Percentiles rank a stretch among this genome's conserved stretches.
Conservation (phyloP, 139 green algal genomes). For the Chlorella sp. region DNA sequence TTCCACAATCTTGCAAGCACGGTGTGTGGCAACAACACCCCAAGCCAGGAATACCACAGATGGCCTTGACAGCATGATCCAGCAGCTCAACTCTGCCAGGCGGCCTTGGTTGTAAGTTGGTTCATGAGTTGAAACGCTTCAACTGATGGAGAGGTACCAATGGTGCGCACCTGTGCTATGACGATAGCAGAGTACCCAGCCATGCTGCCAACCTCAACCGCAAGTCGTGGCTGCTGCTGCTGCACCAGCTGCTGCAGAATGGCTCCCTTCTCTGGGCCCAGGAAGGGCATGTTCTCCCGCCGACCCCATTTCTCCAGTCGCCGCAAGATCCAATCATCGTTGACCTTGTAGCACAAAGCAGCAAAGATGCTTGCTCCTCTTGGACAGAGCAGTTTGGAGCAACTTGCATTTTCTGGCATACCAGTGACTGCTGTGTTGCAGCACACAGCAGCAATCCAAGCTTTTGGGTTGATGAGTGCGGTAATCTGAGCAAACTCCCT, state of each 20-base stretch:
- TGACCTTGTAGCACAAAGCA: conserved; percentile 33
- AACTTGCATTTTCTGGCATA: background rate
- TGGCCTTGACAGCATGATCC: no score
- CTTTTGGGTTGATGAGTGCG: background rate
- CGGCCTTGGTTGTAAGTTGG: no score
- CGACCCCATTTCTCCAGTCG: conserved; percentile 54
- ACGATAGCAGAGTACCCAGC: no score
- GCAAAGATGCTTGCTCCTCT: background rate
- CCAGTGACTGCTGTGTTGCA: background rate
- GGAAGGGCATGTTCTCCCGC: conserved; percentile 53
- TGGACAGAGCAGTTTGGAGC: background rate
- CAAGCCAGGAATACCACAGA: no score
- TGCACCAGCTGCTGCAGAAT: conserved; percentile 46
- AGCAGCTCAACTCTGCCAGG: no score
- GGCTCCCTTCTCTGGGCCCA: conserved; percentile 52
- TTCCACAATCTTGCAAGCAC: no score
- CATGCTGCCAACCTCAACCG: conserved; percentile 50
- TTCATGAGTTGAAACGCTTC: no score
- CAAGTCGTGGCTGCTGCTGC: conserved; percentile 28
- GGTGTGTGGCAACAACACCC: no score
- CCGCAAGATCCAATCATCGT: conserved; percentile 62
- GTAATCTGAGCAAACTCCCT: no score
- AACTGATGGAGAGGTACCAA: no score
- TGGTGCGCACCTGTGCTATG: background rate
- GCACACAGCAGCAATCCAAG: background rate